Evolutionary conservation across 1,284 basidiomycete species (phyloP).

Genomic region (Rhodofomes roseus): DNA sequence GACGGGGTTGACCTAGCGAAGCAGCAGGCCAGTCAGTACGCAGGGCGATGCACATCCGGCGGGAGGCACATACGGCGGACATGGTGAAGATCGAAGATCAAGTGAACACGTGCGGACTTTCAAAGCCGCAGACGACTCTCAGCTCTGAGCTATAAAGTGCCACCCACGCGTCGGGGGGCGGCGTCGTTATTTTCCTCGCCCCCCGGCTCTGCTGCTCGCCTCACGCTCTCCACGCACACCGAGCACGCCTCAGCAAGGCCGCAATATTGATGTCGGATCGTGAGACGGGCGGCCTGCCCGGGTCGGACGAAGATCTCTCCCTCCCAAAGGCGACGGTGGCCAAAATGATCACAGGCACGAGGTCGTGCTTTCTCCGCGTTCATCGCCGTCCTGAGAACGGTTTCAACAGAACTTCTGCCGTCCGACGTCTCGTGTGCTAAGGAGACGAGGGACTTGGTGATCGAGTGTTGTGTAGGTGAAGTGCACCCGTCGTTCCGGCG

Average conservation of each 20-base stretch:
- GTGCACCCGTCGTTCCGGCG: constrained; percentile 5
- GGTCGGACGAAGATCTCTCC: constrained; percentile 85
- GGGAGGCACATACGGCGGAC: constrained; percentile 42
- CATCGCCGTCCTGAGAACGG: not conserved
- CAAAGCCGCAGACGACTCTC: constrained; percentile 31
- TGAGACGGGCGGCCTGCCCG: constrained; percentile 60
- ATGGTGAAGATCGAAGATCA: constrained; percentile 44
- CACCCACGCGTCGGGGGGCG: constrained; percentile 12
- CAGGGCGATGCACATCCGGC: not conserved
- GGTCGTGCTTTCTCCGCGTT: constrained; percentile 6
- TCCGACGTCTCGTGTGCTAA: constrained; percentile 90
- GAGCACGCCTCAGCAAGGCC: constrained; percentile 1
- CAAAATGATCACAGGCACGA: constrained; percentile 91
- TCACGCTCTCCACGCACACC: not conserved
- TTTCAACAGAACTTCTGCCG: constrained; percentile 78
- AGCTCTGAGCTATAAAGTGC: constrained; percentile 20
- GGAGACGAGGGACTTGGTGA: constrained; percentile 94
- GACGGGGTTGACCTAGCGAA: constrained; percentile 77
- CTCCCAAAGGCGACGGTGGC: constrained; percentile 96
- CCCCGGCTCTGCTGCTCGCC: constrained; percentile 3
- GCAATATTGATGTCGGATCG: constrained; percentile 80
- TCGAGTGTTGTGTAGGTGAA: constrained; percentile 98
- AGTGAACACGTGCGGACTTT: constrained; percentile 53
- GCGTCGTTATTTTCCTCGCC: constrained; percentile 9
- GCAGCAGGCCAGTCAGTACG: constrained; percentile 15